Evolutionary conservation across 805 yeast genomes (phyloP), one percentile per base, ranked within the genome.

Genomic region (Candida vartiovaarae): DNA sequence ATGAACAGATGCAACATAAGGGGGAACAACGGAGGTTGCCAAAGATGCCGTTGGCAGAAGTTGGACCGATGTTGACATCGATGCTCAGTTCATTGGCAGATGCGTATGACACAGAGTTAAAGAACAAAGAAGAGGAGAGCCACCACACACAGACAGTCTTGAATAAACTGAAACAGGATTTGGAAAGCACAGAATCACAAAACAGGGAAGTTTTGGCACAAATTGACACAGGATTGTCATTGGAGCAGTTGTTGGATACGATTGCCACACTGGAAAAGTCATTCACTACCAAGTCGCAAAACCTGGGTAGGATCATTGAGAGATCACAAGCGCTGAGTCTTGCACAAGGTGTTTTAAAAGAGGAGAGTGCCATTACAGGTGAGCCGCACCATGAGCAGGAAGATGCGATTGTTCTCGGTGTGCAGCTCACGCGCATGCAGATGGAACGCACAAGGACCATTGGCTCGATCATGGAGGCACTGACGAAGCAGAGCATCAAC

Each of bases 271-370:
- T 56, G 38, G 56, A 59, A 30, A 35, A 44, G 3, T 47, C 50
- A 15, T 45, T 59, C 26, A 42, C 52, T 24, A 44, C 60, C 47
- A 62, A 62, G 47, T 57, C 66, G 25, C 51, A 60, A 24, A 60
- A 63, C 39, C 57, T 78, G 39, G 63, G 65, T 10, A 67, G 65
- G 44, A 56, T 74, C n/a, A 57, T 76, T 30, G 90, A 83, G 58
- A 71, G 84, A 41, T 67, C 81, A 1, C 90, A 83, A 57, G 80
- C 87, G 1, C 62, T 78, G 51, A 72, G 72, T 48, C 56, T 79
- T 47, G 86, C 85, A 0, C 69, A 74, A 44, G 50, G 75, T 20
- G 86, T 78, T 0, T 78, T 80, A 46, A 70, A 66, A 36, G 80
- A 78, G 49, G 87, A 77, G 53, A 47, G 56, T 20, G 53, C 50